Evolutionary conservation across 768 basidiomycete species (phyloP).

Genomic region (Tephrocybe rancida): DNA sequence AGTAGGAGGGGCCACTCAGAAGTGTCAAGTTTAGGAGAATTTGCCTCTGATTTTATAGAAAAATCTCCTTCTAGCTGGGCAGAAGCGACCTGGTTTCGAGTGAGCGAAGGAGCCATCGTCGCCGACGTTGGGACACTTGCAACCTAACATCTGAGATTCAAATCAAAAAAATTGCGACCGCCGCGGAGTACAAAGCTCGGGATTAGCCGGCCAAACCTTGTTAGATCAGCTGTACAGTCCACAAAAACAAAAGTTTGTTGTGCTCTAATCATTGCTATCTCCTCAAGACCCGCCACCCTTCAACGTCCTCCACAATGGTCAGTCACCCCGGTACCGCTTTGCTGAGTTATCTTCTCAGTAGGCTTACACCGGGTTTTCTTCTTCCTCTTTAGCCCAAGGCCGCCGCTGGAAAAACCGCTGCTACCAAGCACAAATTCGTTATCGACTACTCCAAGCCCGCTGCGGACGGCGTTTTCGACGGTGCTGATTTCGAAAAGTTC

Average conservation of each 20-base stretch:
- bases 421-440: slow-evolving; percentile 74
- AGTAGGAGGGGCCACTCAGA: slow-evolving; percentile 97
- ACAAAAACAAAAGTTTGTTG: slow-evolving; percentile 17
- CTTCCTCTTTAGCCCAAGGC: slow-evolving; percentile 56
- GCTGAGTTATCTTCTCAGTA: slow-evolving; percentile 93
- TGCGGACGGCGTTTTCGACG: slow-evolving; percentile 53
- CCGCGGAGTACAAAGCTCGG: slow-evolving; percentile 19
- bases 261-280: slow-evolving; percentile 10
- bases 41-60: slow-evolving; percentile 77
- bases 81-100: slow-evolving; percentile 69
- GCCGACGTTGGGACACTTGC: background rate
- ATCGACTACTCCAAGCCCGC: slow-evolving; percentile 89
- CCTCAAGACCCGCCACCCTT: slow-evolving; percentile 28
- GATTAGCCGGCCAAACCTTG: slow-evolving; percentile 31
- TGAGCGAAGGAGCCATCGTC: slow-evolving; percentile 49
- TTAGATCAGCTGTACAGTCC: slow-evolving; percentile 56
- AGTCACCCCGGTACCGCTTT: slow-evolving; percentile 73
- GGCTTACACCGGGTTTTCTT: slow-evolving; percentile 59
- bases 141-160: background rate
- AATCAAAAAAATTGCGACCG: slow-evolving; percentile 16
- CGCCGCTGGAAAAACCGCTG: slow-evolving; percentile 52
- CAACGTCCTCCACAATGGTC: slow-evolving; percentile 59
- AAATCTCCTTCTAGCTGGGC: slow-evolving; percentile 79
- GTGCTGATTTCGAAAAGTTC: slow-evolving; percentile 78
- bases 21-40: slow-evolving; percentile 82